Evolutionary conservation across 163 green algal species (phyloP), one percentile per base, ranked within the genome.

Genomic region (Chlamydomonas reinhardtii): DNA sequence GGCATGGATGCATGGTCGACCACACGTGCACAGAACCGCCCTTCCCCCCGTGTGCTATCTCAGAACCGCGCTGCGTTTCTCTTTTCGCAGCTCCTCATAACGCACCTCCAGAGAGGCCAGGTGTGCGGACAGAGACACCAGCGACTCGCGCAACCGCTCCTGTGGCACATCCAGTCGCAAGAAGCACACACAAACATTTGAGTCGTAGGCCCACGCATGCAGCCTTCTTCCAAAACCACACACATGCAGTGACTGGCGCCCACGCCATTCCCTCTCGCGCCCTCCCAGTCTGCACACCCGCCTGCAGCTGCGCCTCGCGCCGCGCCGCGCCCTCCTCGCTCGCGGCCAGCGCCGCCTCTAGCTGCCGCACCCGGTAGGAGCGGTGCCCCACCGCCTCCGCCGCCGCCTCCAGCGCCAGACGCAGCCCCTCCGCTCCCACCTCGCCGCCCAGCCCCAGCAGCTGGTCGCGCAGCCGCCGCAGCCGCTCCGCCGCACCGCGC

Each of bases 41-140:
- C n/a, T n/a, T n/a, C n/a, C n/a, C n/a, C n/a, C n/a, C n/a, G n/a
- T n/a, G n/a, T n/a, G n/a, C n/a, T n/a, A n/a, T n/a, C n/a, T n/a
- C n/a, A n/a, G n/a, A n/a, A n/a, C n/a, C n/a, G n/a, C n/a, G n/a
- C n/a, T n/a, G n/a, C n/a, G n/a, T n/a, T n/a, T n/a, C n/a, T n/a
- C n/a, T n/a, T n/a, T n/a, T n/a, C n/a, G n/a, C n/a, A n/a, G n/a
- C n/a, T n/a, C n/a, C n/a, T n/a, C n/a, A n/a, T n/a, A n/a, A 56
- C 48, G 48, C 54, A 86, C 80, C 70, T 86, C 80, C 31, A 79
- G 54, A 0, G 80, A 80, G 6, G 70, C 70, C 25, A 86, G 32
- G 56, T 86, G 80, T 2, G 80, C 80, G 5, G 80, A 86, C 5
- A 86, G 56, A 4, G 80, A 86, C 29, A 79, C 70, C 56, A 86